These are phyloP conservation scores for Globisporangium cystogenes DNA, from an alignment of 352 stramenopile species.

Conservation along the genomic window DNA sequence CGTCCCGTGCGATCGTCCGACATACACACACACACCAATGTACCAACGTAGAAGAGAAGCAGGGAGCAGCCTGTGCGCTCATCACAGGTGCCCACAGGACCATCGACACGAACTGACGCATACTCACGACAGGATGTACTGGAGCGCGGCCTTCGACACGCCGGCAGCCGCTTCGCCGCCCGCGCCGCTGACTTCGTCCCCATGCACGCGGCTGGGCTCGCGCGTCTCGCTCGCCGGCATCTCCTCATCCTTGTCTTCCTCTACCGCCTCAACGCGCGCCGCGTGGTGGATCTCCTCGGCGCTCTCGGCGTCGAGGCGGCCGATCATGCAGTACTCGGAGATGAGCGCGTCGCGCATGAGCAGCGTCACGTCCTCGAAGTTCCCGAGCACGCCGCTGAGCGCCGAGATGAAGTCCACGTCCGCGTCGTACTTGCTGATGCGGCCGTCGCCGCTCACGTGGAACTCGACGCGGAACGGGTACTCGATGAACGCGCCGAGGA, in stretches of 20 bases:
- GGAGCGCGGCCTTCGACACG: constrained; percentile 1
- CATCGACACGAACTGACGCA: background rate
- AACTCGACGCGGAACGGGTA: constrained; percentile 17
- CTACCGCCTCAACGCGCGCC: background rate
- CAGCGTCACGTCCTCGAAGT: constrained; percentile 3
- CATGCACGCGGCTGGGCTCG: background rate
- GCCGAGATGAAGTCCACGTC: constrained; percentile 18
- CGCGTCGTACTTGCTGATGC: constrained; percentile 13
- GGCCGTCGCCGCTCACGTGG: constrained; percentile 7
- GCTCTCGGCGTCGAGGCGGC: background rate
- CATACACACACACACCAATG: too few species aligned
- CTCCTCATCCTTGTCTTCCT: background rate
- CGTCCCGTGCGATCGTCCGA: too few species aligned
- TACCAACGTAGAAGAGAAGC: too few species aligned
- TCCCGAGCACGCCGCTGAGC: constrained; percentile 11
- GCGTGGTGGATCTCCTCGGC: background rate
- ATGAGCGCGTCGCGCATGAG: constrained; percentile 9
- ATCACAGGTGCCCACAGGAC: too few species aligned
- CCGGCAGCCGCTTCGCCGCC: background rate
- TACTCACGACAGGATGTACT: constrained; percentile 4
- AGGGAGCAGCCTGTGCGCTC: too few species aligned
- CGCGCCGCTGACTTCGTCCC: background rate
- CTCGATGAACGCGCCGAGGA: constrained; percentile 15
- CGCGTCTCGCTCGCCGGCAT: background rate
- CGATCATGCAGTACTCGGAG: constrained; percentile 10